phyloP scores from a whole-genome alignment of 2,329 filamentous ascomycete genomes.

The Fusarium sterilihyphosum region DNA sequence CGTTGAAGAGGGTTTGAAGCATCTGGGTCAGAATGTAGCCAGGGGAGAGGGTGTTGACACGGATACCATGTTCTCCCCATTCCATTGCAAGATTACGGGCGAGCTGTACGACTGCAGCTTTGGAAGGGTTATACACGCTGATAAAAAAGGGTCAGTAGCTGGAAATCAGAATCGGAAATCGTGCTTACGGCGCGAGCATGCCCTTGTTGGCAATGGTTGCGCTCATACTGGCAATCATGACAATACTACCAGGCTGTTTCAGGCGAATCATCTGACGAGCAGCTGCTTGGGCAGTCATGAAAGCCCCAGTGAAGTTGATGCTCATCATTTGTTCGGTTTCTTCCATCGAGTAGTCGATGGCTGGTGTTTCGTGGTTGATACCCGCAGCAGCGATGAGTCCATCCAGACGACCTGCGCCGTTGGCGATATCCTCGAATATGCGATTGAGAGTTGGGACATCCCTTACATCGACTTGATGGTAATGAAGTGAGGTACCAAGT shows the following conservation, averaged over 20 bases:
- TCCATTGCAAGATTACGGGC: conserved; percentile 76
- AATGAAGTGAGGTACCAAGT: conserved; percentile 74
- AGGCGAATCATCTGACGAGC: conserved; percentile 77
- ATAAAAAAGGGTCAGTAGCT: not conserved
- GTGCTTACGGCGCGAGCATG: conserved; percentile 66
- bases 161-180: not conserved
- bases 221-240: conserved; percentile 77
- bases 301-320: conserved; percentile 86
- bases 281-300: conserved; percentile 89
- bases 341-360: conserved; percentile 81
- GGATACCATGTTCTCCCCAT: conserved; percentile 77
- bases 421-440: conserved; percentile 74
- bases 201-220: conserved; percentile 72
- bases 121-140: conserved; percentile 79
- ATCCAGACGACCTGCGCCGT: conserved; percentile 77
- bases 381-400: conserved; percentile 77
- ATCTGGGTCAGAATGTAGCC: conserved; percentile 86
- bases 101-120: conserved; percentile 78
- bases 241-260: conserved; percentile 68
- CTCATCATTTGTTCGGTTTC: conserved; percentile 82
- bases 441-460: conserved; percentile 74
- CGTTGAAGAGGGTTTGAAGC: conserved; percentile 81
- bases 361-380: conserved; percentile 84
- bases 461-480: conserved; percentile 83
- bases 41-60: conserved; percentile 83